Evolutionary conservation across 352 stramenopile genomes (phyloP).

Genomic region (Pythium pyrilobum): DNA sequence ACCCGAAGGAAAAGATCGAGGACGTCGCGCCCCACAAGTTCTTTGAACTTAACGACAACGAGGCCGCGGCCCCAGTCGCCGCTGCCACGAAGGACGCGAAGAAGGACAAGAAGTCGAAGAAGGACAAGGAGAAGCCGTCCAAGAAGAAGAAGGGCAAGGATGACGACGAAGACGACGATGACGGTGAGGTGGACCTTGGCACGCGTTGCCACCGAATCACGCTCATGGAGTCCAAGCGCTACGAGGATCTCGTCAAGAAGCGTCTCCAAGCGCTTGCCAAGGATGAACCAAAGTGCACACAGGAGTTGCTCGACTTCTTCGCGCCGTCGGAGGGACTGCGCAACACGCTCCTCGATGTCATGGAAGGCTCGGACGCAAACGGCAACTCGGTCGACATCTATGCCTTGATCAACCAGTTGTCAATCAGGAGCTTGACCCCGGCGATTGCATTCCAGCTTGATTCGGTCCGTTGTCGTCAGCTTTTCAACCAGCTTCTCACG

Average conservation of each 20-base stretch:
- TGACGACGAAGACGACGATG: slow-evolving; percentile 66
- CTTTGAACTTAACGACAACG: slow-evolving; percentile 73
- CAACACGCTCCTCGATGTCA: slow-evolving; percentile 49
- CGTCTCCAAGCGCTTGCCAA: slow-evolving; percentile 85
- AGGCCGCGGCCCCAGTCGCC: slow-evolving; percentile 12
- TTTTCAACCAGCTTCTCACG: slow-evolving; percentile 75
- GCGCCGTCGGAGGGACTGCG: slow-evolving; percentile 56
- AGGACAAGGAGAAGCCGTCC: slow-evolving; percentile 28
- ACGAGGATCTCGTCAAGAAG: slow-evolving; percentile 95
- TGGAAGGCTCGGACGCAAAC: slow-evolving; percentile 41
- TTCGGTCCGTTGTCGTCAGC: slow-evolving; percentile 79
- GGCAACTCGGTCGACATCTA: slow-evolving; percentile 68
- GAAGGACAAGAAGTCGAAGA: slow-evolving; percentile 32
- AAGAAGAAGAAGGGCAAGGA: slow-evolving; percentile 67
- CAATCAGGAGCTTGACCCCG: slow-evolving; percentile 54
- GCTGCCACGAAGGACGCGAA: slow-evolving; percentile 9
- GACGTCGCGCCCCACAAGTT: slow-evolving; percentile 94
- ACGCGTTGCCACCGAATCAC: slow-evolving; percentile 92
- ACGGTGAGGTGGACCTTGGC: slow-evolving; percentile 57
- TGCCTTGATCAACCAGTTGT: slow-evolving; percentile 62
- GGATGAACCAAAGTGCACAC: slow-evolving; percentile 87
- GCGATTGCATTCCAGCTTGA: slow-evolving; percentile 87
- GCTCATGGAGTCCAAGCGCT: slow-evolving; percentile 96
- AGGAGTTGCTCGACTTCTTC: slow-evolving; percentile 80
- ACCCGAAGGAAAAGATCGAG: slow-evolving; percentile 71